A percentile compares a stretch with the other conserved stretches of the same genome.
Evolutionary conservation across 768 basidiomycete species (phyloP).

Genomic region (Trametes cubensis): DNA sequence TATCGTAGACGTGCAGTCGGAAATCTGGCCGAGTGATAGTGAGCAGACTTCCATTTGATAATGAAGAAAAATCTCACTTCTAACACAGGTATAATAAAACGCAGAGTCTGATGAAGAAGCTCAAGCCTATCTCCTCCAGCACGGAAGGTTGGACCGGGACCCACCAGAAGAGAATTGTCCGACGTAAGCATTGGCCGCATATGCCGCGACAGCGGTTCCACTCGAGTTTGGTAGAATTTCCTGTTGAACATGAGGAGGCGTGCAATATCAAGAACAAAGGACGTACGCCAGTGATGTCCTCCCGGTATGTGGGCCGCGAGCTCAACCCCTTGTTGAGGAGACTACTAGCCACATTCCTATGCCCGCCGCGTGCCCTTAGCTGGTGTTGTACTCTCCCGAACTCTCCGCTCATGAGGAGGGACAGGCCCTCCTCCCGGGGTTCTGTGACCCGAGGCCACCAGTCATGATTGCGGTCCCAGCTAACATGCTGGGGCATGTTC

Average conservation of each 20-base stretch:
- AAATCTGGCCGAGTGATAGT: constrained; percentile 59
- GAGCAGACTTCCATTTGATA: not conserved
- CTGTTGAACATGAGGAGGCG: constrained; percentile 39
- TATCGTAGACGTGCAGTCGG: constrained; percentile 85
- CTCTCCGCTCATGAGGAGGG: constrained; percentile 74
- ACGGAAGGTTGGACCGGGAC: not conserved
- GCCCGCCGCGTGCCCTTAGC: constrained; percentile 43
- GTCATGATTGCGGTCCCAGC: constrained; percentile 27
- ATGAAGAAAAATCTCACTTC: constrained; percentile 52
- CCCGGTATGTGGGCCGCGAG: constrained; percentile 41
- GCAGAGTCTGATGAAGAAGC: constrained; percentile 60
- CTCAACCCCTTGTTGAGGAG: constrained; percentile 44
- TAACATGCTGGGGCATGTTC: not conserved
- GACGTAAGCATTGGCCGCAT: constrained; percentile 76
- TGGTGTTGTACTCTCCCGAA: constrained; percentile 71
- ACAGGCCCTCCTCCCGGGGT: constrained; percentile 64
- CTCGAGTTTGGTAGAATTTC: constrained; percentile 75
- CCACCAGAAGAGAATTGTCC: constrained; percentile 81
- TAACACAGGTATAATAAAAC: constrained; percentile 92
- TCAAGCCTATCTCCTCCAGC: not conserved
- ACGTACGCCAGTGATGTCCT: constrained; percentile 60
- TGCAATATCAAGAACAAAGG: not conserved
- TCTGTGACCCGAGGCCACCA: constrained; percentile 50
- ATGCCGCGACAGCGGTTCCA: constrained; percentile 78
- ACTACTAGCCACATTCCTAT: constrained; percentile 51